These are phyloP conservation scores for Cutaneotrichosporon dermatis DNA, from an alignment of 1,284 basidiomycete species.

Conservation along the genomic window DNA sequence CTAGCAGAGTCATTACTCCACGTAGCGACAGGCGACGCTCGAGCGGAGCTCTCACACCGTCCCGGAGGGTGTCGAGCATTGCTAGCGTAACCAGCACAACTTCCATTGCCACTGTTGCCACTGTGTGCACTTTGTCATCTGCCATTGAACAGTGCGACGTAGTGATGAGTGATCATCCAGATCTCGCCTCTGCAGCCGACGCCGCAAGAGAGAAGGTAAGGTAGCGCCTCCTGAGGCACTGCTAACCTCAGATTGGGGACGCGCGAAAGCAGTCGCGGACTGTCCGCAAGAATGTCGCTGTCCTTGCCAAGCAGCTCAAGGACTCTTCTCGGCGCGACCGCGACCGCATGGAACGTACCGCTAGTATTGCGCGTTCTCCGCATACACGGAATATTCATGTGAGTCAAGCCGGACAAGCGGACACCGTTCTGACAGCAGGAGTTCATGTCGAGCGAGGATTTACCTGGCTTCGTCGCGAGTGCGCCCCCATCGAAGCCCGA, in stretches of 20 bases:
- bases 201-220: not conserved
- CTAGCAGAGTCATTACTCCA: not conserved
- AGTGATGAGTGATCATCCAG: slow-evolving; percentile 18
- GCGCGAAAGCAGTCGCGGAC: slow-evolving; percentile 14
- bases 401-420: slow-evolving; percentile 10
- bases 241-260: slow-evolving; percentile 6
- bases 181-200: slow-evolving; percentile 14
- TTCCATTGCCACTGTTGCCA: not conserved
- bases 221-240: not conserved
- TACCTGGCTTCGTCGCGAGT: too few relatives aligned
- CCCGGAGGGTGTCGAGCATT: slow-evolving; percentile 10
- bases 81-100: slow-evolving; percentile 3
- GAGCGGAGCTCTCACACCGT: slow-evolving; percentile 4
- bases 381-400: slow-evolving; percentile 48
- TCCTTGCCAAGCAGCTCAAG: slow-evolving; percentile 6
- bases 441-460: not conserved
- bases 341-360: not conserved
- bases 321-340: not conserved
- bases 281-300: slow-evolving; percentile 5
- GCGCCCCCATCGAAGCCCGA: too few relatives aligned
- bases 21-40: not conserved
- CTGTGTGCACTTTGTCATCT: slow-evolving; percentile 2
- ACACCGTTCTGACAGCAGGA: not conserved
- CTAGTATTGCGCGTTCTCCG: slow-evolving; percentile 45
- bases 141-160: slow-evolving; percentile 14